Base-by-base conservation (phyloP, 192 early-diverging fungal species). In the Backusella liffmaniae region DNA sequence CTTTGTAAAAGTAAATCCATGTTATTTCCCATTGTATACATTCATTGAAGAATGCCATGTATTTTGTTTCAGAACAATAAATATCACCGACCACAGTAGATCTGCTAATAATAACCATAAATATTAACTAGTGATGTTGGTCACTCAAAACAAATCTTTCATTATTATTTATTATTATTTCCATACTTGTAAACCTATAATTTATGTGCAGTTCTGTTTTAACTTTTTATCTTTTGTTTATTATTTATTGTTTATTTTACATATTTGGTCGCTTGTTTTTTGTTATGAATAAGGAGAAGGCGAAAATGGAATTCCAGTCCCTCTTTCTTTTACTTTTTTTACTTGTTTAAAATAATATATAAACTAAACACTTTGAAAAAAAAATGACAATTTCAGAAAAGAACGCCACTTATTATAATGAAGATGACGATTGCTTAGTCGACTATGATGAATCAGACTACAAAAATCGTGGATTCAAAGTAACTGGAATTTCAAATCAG, bases 251-350 rank as follows among this genome's bases (percentile, higher is more conserved):
- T 59, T 59, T 59, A 59, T 26, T 59, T 59, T 59, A 59, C 53
- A 59, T 59, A 59, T 59, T 59, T 59, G 53, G 53, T 26, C 21
- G 53, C 21, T 59, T 59, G 53, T 59, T 59, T 59, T 59, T 59
- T 26, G 53, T 59, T 26, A 26, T 59, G 10, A 62, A 62, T 62
- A 62, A 62, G 56, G 56, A 62, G 56, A 62, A 62, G 23, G 56
- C 56, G 23, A 62, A 62, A 62, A 62, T 62, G 56, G 21, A 62
- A 62, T 62, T 62, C 21, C 23, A 62, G 26, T 62, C 56, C 56
- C 56, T 62, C 56, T 62, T 53, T 53, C 56, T 62, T 62, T 62
- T 6, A 0, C 21, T 59, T 59, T 10, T 26, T 10, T 12, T 59
- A 59, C n/a, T 7, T 59, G n/a, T 12, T 59, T 23, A 10, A 59